These are phyloP conservation scores for Pouteria glomerata DNA, from an alignment of 148 eudicot species.

Conservation along the genomic window DNA sequence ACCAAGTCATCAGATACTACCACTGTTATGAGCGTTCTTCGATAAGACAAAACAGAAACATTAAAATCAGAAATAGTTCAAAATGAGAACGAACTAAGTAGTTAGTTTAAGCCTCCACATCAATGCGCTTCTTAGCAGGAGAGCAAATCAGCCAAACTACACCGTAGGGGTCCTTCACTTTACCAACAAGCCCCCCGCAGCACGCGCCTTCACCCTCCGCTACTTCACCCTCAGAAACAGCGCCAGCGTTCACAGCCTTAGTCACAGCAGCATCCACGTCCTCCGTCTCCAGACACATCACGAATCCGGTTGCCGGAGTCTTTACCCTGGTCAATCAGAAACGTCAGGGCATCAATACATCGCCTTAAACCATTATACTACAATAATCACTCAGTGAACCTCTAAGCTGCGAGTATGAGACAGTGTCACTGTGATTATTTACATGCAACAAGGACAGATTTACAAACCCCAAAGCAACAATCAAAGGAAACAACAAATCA, in stretches of 20 bases:
- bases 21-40: neutral
- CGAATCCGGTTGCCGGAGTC: conserved; percentile 26
- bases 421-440: too few species aligned
- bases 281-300: conserved; percentile 55
- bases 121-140: conserved; percentile 32
- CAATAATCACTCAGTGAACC: too few species aligned
- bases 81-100: conserved; percentile 13
- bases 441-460: too few species aligned
- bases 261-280: conserved; percentile 53
- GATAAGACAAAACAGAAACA: neutral
- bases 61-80: neutral
- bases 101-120: conserved; percentile 36
- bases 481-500: neutral
- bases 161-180: conserved; percentile 81
- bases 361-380: neutral
- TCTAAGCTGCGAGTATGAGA: too few species aligned
- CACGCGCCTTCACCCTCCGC: conserved; percentile 42
- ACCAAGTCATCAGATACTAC: too few species aligned
- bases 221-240: conserved; percentile 48
- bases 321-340: conserved; percentile 28
- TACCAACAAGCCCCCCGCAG: conserved; percentile 48
- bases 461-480: too few species aligned
- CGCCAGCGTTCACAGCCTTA: conserved; percentile 68
- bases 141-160: conserved; percentile 54
- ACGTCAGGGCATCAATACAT: neutral